phyloP scores from a whole-genome alignment of 2,329 filamentous ascomycete species.

The Stemphylium beticola region DNA sequence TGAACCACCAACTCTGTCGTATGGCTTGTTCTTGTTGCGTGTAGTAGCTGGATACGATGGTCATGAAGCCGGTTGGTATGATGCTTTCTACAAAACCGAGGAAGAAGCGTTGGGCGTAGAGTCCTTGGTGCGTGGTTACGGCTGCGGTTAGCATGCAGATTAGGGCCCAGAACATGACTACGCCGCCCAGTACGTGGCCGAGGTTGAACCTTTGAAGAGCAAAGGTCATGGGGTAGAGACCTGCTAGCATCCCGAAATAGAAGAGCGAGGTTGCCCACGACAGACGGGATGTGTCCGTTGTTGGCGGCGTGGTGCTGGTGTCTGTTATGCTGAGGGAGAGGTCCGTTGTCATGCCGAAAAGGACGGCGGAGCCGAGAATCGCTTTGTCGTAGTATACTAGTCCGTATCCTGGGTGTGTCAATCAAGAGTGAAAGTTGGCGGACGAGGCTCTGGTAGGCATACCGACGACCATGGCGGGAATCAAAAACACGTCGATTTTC shows the following conservation, averaged over 20 bases:
- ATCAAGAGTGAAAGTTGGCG: not conserved
- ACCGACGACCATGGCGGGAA: constrained; percentile 66
- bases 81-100: constrained; percentile 63
- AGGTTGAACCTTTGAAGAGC: constrained; percentile 71
- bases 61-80: constrained; percentile 64
- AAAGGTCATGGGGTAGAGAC: constrained; percentile 76
- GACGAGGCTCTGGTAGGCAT: constrained; percentile 1
- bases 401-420: constrained; percentile 58
- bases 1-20: constrained; percentile 70
- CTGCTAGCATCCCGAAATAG: constrained; percentile 80
- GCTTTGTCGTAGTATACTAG: constrained; percentile 77
- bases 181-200: constrained; percentile 66
- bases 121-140: constrained; percentile 66
- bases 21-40: constrained; percentile 54
- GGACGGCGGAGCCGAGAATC: constrained; percentile 73
- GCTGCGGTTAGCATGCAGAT: constrained; percentile 73
- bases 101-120: constrained; percentile 64
- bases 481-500: constrained; percentile 72
- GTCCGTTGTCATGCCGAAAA: constrained; percentile 79
- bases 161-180: constrained; percentile 70
- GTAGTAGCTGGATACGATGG: constrained; percentile 55
- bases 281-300: constrained; percentile 69
- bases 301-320: constrained; percentile 58
- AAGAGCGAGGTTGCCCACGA: constrained; percentile 81
- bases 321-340: constrained; percentile 64